Evolutionary conservation across 306 rosid genomes (phyloP).

Genomic region (Lagenaria siceraria): DNA sequence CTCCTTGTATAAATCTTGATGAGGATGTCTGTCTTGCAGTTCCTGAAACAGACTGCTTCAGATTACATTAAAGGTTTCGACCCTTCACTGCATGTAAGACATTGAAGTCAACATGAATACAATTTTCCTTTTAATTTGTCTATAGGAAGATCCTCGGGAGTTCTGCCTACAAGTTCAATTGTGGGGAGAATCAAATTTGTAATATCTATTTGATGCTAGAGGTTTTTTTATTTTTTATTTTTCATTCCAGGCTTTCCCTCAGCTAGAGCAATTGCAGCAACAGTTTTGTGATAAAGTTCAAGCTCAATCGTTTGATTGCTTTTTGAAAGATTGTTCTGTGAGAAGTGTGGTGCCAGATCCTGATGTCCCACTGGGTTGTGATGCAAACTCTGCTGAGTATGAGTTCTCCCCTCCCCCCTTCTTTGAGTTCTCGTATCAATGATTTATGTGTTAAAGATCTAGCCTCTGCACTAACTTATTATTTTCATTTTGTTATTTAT

Average conservation of each 20-base stretch:
- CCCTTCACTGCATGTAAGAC: conserved; percentile 65
- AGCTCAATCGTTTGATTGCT: conserved; percentile 34
- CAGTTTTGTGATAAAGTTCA: conserved; percentile 47
- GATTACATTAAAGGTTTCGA: conserved; percentile 66
- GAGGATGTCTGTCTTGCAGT: conserved; percentile 38
- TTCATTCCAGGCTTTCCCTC: conserved; percentile 49
- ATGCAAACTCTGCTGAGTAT: conserved; percentile 69
- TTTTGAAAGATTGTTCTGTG: conserved; percentile 40
- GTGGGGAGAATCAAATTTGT: background rate
- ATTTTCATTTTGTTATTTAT: background rate
- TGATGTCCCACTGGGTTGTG: conserved; percentile 58
- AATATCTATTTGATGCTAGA: background rate
- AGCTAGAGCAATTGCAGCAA: conserved; percentile 64
- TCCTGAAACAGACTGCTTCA: conserved; percentile 70
- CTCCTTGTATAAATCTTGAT: conserved; percentile 20
- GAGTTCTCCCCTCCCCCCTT: conserved; percentile 1
- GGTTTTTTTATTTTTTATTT: background rate
- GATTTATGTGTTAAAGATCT: background rate
- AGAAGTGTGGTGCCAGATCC: conserved; percentile 75
- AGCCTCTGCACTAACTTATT: background rate
- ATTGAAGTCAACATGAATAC: background rate
- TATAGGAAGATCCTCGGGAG: background rate
- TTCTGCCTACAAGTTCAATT: background rate
- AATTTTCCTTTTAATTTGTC: background rate
- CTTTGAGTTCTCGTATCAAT: background rate